Conservation (phyloP, 169 alveolate genomes). For the Pseudocohnilembus persalinus region DNA sequence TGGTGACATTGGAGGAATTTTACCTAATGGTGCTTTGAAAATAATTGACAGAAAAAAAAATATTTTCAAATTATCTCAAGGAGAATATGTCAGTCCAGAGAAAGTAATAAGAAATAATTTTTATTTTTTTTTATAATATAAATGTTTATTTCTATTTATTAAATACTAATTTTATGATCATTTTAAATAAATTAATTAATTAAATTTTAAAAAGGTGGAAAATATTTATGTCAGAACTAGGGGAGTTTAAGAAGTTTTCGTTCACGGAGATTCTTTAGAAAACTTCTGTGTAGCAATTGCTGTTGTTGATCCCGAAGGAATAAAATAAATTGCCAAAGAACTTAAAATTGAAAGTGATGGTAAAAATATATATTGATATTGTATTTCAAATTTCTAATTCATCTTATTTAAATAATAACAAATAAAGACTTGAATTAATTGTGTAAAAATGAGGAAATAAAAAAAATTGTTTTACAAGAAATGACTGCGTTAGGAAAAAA, state of each 20-base stretch:
- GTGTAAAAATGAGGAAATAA: conserved; percentile 39
- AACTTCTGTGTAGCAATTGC: conserved; percentile 60
- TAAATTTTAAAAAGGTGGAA: conserved; percentile 72
- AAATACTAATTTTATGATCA: too few species aligned
- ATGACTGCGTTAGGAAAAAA: conserved; percentile 11
- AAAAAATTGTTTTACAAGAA: conserved; percentile 5
- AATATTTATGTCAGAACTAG: conserved; percentile 69
- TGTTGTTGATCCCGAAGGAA: conserved; percentile 50
- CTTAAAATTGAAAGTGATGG: not conserved
- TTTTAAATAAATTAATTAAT: too few species aligned
- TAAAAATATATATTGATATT: too few species aligned
- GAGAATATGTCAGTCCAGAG: conserved; percentile 96
- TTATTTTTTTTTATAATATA: too few species aligned
- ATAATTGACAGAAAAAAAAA: conserved; percentile 93
- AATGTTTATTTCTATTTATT: too few species aligned
- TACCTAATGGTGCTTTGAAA: conserved; percentile 84
- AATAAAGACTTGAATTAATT: conserved; percentile 42
- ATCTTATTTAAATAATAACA: not conserved
- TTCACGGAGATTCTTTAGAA: conserved; percentile 65
- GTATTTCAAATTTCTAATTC: too few species aligned
- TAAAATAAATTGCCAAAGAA: conserved; percentile 30
- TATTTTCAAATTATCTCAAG: conserved; percentile 93
- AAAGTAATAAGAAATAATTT: conserved; percentile 38
- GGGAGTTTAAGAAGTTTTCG: conserved; percentile 57
- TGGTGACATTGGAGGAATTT: conserved; percentile 91